Evolutionary conservation across 2,329 filamentous ascomycete species (phyloP), one percentile per base, ranked within the genome.

Genomic region (Onygenales sp.): DNA sequence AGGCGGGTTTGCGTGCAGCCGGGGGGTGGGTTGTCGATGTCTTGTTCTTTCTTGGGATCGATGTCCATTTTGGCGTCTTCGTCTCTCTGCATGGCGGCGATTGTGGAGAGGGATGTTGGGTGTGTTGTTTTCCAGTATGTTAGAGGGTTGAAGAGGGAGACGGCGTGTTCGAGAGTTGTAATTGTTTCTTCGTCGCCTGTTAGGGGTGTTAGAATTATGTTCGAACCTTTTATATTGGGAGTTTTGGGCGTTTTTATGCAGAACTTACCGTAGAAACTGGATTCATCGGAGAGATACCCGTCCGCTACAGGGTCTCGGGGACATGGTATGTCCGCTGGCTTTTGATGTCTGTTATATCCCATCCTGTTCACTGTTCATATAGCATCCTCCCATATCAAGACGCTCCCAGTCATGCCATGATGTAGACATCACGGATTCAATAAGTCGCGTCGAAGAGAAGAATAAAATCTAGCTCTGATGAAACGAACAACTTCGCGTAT

Each of bases 121-220:
- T 66, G 65, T 52, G 53, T 68, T 40, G 52, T 47, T 9, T 65
- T 54, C 74, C 76, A 80, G 76, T 80, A 85, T 39, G 67, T 61
- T 10, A 70, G 60, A 31, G 73, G 66, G 57, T 83, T 70, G 59
- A 84, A 83, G 13, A 62, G 60, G n/a, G 69, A 63, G 11, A 77
- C 77, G 45, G 76, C 74, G n/a, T 68, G 60, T 58, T 80, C 70
- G 0, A 86, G 74, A 1, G 66, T 63, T 14, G 65, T 61, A 49
- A 76, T 72, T 31, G 74, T 72, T 6, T 76, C 67, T 7, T 78
- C 73, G 53, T 82, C 78, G 50, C 85, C 84, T 87, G 58, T 36
- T 13, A 11, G 6, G n/a, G 5, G 11, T 47, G 31, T 46, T 31
- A 42, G 37, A 13, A 27, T 27, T 27, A 27, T 27, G 21, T 27